These are phyloP conservation scores for Kodamaea nitidulidarum DNA, from an alignment of 805 yeast species.

Conservation along the genomic window DNA sequence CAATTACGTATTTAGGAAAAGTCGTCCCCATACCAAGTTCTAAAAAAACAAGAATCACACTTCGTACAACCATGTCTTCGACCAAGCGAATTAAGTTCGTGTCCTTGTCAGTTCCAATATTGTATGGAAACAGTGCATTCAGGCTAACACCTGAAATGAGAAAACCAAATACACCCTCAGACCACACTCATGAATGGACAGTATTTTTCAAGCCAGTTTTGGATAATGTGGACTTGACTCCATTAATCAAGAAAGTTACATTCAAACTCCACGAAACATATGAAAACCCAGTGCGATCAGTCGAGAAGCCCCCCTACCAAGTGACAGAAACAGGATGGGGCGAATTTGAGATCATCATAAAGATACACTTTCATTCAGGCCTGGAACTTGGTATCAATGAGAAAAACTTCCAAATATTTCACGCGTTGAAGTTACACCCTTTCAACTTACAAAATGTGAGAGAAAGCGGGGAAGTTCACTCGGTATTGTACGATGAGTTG, in stretches of 20 bases:
- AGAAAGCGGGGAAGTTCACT: constrained; percentile 41
- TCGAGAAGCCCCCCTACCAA: constrained; percentile 89
- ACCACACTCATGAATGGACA: constrained; percentile 96
- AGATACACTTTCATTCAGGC: constrained; percentile 80
- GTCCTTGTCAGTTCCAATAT: constrained; percentile 71
- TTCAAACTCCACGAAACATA: constrained; percentile 96
- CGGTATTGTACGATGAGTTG: constrained; percentile 74
- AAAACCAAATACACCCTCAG: constrained; percentile 63
- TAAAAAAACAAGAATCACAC: background rate
- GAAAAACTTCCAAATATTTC: constrained; percentile 80
- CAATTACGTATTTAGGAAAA: background rate
- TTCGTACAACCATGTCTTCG: constrained; percentile 10
- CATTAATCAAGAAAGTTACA: constrained; percentile 82
- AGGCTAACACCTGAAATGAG: constrained; percentile 50
- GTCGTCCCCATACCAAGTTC: background rate
- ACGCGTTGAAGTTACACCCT: constrained; percentile 89
- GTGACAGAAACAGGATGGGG: constrained; percentile 99
- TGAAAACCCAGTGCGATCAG: constrained; percentile 75
- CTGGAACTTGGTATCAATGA: constrained; percentile 63
- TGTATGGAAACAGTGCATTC: constrained; percentile 77
- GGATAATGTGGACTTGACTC: constrained; percentile 70
- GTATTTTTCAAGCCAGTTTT: constrained; percentile 77
- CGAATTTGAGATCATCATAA: constrained; percentile 89
- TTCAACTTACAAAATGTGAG: constrained; percentile 47
- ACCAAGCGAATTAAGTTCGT: constrained; percentile 24